Percentiles rank a stretch among this genome's conserved stretches.
phyloP scores from a whole-genome alignment of 2,329 filamentous ascomycete genomes.

The Claviceps lovelessii region DNA sequence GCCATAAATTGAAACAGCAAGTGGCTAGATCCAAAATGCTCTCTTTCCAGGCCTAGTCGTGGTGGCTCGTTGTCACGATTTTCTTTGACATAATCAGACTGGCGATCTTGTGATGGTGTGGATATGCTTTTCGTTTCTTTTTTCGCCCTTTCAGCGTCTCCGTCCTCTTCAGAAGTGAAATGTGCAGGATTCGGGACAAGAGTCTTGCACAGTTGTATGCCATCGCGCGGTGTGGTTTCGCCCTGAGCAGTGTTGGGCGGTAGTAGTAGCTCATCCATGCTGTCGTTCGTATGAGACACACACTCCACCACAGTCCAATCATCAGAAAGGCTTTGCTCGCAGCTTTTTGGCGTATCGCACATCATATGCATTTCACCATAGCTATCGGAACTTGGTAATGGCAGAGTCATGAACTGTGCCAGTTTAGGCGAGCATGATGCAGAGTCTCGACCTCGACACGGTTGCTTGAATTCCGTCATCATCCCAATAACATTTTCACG shows the following conservation, averaged over 20 bases:
- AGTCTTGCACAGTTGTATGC: neutral
- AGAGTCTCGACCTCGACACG: neutral
- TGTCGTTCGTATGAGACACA: neutral
- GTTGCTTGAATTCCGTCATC: neutral
- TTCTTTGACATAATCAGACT: neutral
- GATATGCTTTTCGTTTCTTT: neutral
- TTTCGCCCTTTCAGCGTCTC: neutral
- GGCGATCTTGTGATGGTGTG: neutral
- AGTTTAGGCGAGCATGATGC: neutral
- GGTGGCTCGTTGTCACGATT: neutral
- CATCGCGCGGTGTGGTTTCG: neutral
- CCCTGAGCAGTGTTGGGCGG: neutral
- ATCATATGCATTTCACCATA: neutral
- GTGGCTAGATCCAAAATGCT: neutral
- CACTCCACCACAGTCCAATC: neutral
- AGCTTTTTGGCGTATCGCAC: neutral
- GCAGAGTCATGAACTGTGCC: neutral
- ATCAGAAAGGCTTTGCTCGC: neutral
- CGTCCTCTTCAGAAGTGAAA: neutral
- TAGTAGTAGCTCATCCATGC: neutral
- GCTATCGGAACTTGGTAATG: neutral
- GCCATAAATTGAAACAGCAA: conserved; percentile 5
- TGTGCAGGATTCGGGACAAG: neutral
- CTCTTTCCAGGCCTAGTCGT: neutral
- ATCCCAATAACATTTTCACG: neutral